phyloP scores from a whole-genome alignment of 805 yeast species.

The Ogataea salicorniae region DNA sequence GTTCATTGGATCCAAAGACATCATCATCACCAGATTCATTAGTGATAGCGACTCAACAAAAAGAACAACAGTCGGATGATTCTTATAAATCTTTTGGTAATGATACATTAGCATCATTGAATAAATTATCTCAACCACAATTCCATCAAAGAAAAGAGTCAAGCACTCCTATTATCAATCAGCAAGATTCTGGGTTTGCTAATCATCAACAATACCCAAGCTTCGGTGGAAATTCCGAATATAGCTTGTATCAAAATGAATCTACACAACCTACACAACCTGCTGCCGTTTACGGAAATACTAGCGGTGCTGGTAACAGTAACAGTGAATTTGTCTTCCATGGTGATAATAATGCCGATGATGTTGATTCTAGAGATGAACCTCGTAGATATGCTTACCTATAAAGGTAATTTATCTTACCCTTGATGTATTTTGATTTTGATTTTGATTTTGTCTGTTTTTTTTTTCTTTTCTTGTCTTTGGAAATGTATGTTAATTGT shows the following conservation, averaged over 20 bases:
- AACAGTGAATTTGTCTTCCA: constrained; percentile 3
- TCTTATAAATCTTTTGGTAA: background rate
- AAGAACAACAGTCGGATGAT: background rate
- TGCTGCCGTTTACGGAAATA: constrained; percentile 9
- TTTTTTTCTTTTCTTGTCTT: background rate
- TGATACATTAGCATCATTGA: constrained; percentile 1
- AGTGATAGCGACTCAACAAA: too few species aligned
- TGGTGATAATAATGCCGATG: background rate
- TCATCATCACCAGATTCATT: too few species aligned
- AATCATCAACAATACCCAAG: background rate
- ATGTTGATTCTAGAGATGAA: background rate
- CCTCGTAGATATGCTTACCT: background rate
- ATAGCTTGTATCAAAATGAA: constrained; percentile 10
- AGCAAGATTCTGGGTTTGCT: background rate
- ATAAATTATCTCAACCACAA: background rate
- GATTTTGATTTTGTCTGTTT: background rate
- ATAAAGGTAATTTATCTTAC: background rate
- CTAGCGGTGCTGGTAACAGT: background rate
- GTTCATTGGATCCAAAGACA: too few species aligned
- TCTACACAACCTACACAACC: constrained; percentile 4
- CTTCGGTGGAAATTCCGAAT: constrained; percentile 4
- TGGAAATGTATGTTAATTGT: background rate
- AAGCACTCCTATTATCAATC: constrained; percentile 14
- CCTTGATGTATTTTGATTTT: background rate
- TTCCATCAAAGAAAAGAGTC: constrained; percentile 17